A percentile compares a stretch with the other conserved stretches of the same genome.
Evolutionary conservation across 176 grass and related monocot genomes (phyloP).

Genomic region (Ensete glaucum): DNA sequence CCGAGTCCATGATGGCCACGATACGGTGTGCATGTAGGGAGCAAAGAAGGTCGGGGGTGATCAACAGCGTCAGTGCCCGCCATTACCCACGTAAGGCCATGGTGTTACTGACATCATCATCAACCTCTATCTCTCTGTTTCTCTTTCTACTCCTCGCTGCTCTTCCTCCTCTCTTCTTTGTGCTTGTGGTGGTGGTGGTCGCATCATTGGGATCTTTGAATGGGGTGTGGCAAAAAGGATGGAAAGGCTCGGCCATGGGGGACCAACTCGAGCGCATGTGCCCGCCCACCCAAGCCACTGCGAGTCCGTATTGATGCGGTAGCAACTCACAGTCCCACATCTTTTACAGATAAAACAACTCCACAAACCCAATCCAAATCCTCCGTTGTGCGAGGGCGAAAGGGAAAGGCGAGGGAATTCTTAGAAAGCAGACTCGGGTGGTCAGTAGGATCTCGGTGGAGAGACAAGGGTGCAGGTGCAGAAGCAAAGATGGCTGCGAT

Average conservation of each 20-base stretch:
- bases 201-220: conserved; percentile 16
- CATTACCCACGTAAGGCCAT: neutral
- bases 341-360: neutral
- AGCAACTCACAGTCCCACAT: neutral
- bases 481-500: conserved; percentile 5
- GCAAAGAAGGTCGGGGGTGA: too few relatives aligned
- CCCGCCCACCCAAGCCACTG: neutral
- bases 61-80: too few relatives aligned
- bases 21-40: too few relatives aligned
- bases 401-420: neutral
- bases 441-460: neutral
- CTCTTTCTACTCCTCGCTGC: neutral
- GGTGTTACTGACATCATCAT: neutral
- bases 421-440: neutral
- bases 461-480: neutral
- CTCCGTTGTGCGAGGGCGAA: neutral
- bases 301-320: neutral
- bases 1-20: too few relatives aligned
- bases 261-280: conserved; percentile 14
- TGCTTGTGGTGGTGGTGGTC: conserved; percentile 9
- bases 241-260: neutral
- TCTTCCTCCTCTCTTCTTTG: neutral
- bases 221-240: neutral
- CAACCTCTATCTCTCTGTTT: neutral
- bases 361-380: too few relatives aligned